phyloP scores from a whole-genome alignment of 2,329 filamentous ascomycete species.

The Hawksworthiomyces lignivorus region DNA sequence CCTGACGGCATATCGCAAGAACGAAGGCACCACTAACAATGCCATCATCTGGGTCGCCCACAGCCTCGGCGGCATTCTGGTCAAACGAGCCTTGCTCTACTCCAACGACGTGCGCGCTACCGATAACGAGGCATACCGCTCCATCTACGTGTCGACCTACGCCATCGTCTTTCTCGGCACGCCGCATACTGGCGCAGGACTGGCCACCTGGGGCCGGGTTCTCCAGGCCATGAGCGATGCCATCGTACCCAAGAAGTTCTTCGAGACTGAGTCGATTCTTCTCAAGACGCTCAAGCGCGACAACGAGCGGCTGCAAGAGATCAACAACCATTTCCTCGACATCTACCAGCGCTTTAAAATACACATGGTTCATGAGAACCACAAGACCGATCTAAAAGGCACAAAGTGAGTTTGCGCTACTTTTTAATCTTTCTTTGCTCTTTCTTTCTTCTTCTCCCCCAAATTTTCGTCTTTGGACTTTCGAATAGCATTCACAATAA shows the following conservation, averaged over 20 bases:
- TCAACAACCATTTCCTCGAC: conserved; percentile 65
- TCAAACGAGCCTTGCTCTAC: conserved; percentile 62
- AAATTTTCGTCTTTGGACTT: background rate
- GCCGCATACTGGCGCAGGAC: conserved; percentile 62
- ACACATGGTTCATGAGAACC: conserved; percentile 70
- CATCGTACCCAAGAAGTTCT: conserved; percentile 56
- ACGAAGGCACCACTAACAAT: conserved; percentile 46
- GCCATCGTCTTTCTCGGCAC: conserved; percentile 72
- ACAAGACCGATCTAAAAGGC: conserved; percentile 61
- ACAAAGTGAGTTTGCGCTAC: conserved; percentile 40
- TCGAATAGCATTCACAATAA: no score
- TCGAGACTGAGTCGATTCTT: conserved; percentile 60
- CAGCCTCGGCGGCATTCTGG: conserved; percentile 64
- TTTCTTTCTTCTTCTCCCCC: background rate
- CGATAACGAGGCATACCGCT: conserved; percentile 56
- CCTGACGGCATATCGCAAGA: conserved; percentile 55
- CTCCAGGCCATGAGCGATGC: conserved; percentile 61
- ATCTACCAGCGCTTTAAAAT: conserved; percentile 64
- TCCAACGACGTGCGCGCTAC: conserved; percentile 53
- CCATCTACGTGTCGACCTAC: conserved; percentile 67
- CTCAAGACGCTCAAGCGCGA: conserved; percentile 64
- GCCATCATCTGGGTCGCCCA: conserved; percentile 73
- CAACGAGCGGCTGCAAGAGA: conserved; percentile 66
- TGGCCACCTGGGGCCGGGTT: conserved; percentile 59
- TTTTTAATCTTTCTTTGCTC: background rate